Evolutionary conservation across 257 asterid genomes (phyloP).

Genomic region (Datura wrightii): DNA sequence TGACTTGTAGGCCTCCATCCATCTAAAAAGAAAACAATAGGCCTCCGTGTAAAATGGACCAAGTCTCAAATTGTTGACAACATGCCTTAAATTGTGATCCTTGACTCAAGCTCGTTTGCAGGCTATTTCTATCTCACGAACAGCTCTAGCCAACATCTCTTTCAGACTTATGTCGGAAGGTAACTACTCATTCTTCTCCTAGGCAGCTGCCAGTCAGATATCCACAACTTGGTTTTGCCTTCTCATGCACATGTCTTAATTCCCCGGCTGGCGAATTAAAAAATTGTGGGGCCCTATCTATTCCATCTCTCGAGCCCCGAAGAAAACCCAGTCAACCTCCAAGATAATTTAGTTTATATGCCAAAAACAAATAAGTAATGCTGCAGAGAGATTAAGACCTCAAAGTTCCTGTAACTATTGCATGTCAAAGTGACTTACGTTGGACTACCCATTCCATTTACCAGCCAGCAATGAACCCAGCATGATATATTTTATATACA

Average conservation of each 20-base stretch:
- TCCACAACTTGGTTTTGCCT: background rate
- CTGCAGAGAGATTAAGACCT: background rate
- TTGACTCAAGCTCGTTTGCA: background rate
- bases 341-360: background rate
- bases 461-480: background rate
- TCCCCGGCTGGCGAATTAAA: background rate
- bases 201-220: conserved; percentile 2
- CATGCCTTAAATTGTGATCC: conserved; percentile 24
- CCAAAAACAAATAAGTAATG: background rate
- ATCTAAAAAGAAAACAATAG: background rate
- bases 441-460: conserved; percentile 15
- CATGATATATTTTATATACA: background rate
- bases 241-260: background rate
- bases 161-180: conserved; percentile 4
- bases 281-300: no score
- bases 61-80: conserved; percentile 20
- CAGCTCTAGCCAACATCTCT: conserved; percentile 4
- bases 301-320: no score
- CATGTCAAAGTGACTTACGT: conserved; percentile 14
- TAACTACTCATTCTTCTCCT: background rate
- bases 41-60: conserved; percentile 20
- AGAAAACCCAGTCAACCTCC: background rate
- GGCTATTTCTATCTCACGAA: conserved; percentile 6
- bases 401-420: conserved; percentile 1
- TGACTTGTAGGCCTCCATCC: background rate